Conservation (phyloP, 2,329 filamentous ascomycete species). For the Diaporthe sp. region DNA sequence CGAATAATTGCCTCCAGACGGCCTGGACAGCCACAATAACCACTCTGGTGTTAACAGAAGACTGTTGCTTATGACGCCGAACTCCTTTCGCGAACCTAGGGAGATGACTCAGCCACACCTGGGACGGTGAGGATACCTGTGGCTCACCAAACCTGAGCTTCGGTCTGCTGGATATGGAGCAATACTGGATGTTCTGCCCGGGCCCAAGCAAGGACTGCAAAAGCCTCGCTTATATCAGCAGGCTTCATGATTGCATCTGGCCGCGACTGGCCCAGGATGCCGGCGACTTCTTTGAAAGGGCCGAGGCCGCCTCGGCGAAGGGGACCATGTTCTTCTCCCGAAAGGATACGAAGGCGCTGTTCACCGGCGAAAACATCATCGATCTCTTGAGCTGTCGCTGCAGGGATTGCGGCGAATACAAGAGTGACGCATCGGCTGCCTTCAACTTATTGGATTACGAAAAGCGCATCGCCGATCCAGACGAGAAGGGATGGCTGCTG, state of each 20-base stretch:
- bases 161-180: background rate
- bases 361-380: background rate
- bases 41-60: background rate
- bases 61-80: no score
- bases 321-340: constrained; percentile 6
- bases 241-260: background rate
- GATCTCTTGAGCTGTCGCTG: constrained; percentile 2
- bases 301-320: background rate
- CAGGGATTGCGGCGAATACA: constrained; percentile 1
- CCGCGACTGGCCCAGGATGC: background rate
- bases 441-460: background rate
- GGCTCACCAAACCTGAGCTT: background rate
- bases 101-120: no score
- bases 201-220: background rate
- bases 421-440: background rate
- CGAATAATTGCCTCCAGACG: background rate
- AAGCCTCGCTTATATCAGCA: background rate
- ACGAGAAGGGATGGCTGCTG: background rate
- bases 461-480: background rate
- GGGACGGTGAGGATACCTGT: background rate
- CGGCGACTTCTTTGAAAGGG: background rate
- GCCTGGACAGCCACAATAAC: background rate
- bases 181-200: background rate
- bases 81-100: no score
- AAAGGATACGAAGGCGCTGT: background rate